A percentile compares a stretch with the other conserved stretches of the same genome.
phyloP scores from a whole-genome alignment of 2,329 filamentous ascomycete genomes.

The Cladophialophora bantiana region DNA sequence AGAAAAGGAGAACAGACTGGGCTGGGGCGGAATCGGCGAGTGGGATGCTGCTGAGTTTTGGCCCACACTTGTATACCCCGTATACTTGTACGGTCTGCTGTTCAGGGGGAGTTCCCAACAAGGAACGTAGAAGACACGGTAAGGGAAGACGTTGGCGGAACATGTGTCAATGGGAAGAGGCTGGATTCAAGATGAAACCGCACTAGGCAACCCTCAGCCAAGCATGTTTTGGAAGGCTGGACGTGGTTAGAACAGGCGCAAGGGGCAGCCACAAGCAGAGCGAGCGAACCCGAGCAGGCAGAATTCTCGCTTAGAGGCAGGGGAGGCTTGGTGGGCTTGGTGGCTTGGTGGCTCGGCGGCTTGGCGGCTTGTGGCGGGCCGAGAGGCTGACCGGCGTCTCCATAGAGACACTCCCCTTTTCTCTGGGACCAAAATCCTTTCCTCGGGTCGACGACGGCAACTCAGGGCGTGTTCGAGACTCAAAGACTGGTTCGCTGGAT shows the following conservation, averaged over 20 bases:
- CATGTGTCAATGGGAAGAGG: constrained; percentile 21
- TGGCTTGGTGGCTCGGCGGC: constrained; percentile 20
- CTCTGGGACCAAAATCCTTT: not conserved
- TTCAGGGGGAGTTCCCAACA: not conserved
- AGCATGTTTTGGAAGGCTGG: constrained; percentile 27
- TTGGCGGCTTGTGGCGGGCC: constrained; percentile 9
- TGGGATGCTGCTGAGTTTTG: not conserved
- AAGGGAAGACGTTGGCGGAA: constrained; percentile 1
- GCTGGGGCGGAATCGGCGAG: constrained; percentile 23
- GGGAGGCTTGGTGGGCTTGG: constrained; percentile 20
- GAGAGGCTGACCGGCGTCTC: constrained; percentile 28
- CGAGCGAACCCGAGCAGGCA: not conserved
- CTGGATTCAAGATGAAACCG: constrained; percentile 31
- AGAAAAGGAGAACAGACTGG: constrained; percentile 30
- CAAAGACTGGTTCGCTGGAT: constrained; percentile 20
- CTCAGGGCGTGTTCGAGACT: constrained; percentile 4
- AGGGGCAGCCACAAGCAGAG: constrained; percentile 14
- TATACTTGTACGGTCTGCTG: not conserved
- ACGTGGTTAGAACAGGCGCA: constrained; percentile 27
- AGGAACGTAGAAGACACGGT: constrained; percentile 10
- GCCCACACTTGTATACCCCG: constrained; percentile 9
- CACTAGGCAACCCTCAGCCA: constrained; percentile 18
- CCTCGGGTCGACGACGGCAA: constrained; percentile 20
- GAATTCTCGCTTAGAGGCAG: constrained; percentile 7
- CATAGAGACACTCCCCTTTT: not conserved